Conservation (phyloP, 1,139 yeast species). For the Suhomyces panamericanus region DNA sequence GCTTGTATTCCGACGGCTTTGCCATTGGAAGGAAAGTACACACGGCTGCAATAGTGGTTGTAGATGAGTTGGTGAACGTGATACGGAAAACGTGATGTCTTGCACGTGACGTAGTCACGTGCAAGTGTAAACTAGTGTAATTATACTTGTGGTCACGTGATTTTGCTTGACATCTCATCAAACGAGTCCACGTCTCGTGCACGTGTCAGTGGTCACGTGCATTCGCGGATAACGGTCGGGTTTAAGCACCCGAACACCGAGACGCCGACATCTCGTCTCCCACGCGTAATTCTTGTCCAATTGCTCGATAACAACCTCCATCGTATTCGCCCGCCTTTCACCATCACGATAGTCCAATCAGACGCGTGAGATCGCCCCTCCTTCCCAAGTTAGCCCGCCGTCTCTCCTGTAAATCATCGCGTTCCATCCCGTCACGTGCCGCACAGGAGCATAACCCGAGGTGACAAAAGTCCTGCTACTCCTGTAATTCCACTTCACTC, state of each 20-base stretch:
- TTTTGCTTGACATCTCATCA: too few relatives aligned
- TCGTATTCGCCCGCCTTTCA: too few relatives aligned
- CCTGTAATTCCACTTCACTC: too few relatives aligned
- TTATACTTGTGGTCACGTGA: background rate
- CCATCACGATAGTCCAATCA: background rate
- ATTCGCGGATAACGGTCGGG: background rate
- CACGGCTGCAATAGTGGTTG: background rate
- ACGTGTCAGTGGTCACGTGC: too few relatives aligned
- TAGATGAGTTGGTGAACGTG: background rate
- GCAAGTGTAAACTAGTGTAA: too few relatives aligned
- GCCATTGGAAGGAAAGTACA: background rate
- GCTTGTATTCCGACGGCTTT: slow-evolving; percentile 1
- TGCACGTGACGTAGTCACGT: too few relatives aligned
- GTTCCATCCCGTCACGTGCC: background rate
- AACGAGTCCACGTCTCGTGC: too few relatives aligned
- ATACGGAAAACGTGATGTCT: too few relatives aligned
- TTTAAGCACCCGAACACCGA: background rate
- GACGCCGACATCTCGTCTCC: background rate
- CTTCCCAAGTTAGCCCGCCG: background rate
- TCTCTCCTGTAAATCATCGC: background rate
- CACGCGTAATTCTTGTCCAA: background rate
- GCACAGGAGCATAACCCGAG: background rate
- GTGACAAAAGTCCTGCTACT: background rate
- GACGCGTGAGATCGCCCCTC: background rate
- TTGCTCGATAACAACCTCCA: background rate